Evolutionary conservation across 768 basidiomycete genomes (phyloP).

Genomic region (Lactifluus pinguis): DNA sequence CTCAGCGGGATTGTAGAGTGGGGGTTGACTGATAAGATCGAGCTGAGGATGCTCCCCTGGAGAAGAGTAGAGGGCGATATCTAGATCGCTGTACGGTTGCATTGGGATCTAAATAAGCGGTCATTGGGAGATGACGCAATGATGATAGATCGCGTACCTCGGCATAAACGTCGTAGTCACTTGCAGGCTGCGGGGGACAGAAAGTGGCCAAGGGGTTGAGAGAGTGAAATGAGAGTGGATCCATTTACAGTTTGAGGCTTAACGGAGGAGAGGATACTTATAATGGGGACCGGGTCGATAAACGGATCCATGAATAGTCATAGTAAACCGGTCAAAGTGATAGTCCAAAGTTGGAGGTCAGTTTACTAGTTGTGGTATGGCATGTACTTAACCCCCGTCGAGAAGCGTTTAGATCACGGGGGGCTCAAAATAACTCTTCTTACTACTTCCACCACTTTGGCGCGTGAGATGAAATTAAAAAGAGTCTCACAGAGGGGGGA

Average conservation of each 20-base stretch:
- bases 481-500: neutral
- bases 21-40: neutral
- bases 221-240: slow-evolving; percentile 8
- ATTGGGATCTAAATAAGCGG: slow-evolving; percentile 5
- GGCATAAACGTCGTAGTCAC: slow-evolving; percentile 5
- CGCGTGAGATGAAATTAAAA: slow-evolving; percentile 7
- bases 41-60: slow-evolving; percentile 1
- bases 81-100: slow-evolving; percentile 5
- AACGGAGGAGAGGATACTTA: slow-evolving; percentile 14
- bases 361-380: slow-evolving; percentile 13
- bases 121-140: neutral
- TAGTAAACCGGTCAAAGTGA: slow-evolving; percentile 1
- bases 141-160: neutral
- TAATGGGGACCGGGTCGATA: slow-evolving; percentile 15
- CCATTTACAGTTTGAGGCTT: neutral
- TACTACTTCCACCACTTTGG: neutral
- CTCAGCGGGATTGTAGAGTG: neutral
- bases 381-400: slow-evolving; percentile 7
- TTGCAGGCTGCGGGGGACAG: slow-evolving; percentile 7
- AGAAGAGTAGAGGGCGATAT: slow-evolving; percentile 6
- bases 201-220: slow-evolving; percentile 13
- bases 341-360: neutral
- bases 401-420: slow-evolving; percentile 10
- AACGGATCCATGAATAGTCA: slow-evolving; percentile 3
- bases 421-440: slow-evolving; percentile 4